Conservation (phyloP, 345 rosid genomes). For the Geranium brycei region DNA sequence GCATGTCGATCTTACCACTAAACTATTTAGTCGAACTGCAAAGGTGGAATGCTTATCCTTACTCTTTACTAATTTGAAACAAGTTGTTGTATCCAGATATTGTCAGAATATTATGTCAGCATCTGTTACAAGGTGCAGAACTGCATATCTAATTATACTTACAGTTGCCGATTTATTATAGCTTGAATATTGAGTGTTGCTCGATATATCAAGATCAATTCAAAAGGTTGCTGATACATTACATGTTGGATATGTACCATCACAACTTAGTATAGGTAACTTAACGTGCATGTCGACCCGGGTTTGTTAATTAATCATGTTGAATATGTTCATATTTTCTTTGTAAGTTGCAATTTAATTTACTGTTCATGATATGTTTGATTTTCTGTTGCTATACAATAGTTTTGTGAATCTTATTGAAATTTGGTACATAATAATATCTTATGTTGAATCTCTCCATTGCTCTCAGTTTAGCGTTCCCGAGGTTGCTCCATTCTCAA, state of each 20-base stretch:
- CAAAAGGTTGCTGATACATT: slow-evolving; percentile 60
- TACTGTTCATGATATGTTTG: no score
- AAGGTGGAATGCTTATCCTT: slow-evolving; percentile 28
- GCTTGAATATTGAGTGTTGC: slow-evolving; percentile 68
- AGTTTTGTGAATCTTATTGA: no score
- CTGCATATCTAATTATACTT: not conserved
- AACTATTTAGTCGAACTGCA: slow-evolving; percentile 71
- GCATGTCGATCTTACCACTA: slow-evolving; percentile 88
- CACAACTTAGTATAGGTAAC: slow-evolving; percentile 70
- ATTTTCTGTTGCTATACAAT: no score
- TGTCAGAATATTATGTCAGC: no score
- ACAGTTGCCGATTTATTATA: slow-evolving; percentile 21
- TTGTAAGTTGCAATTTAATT: no score
- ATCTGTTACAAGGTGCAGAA: not conserved
- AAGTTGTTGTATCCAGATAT: not conserved
- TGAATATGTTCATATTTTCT: no score
- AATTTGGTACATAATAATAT: no score
- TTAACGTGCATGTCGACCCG: slow-evolving; percentile 3
- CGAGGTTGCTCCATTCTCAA: no score
- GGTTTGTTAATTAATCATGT: no score
- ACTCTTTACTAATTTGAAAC: not conserved
- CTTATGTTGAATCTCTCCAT: no score
- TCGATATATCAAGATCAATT: slow-evolving; percentile 75
- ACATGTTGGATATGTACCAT: slow-evolving; percentile 38
- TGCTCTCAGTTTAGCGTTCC: no score